Percentiles rank a stretch among this genome's conserved stretches.
These are phyloP conservation scores for Podaxis carcinomalis DNA, from an alignment of 768 basidiomycete species.

Conservation along the genomic window DNA sequence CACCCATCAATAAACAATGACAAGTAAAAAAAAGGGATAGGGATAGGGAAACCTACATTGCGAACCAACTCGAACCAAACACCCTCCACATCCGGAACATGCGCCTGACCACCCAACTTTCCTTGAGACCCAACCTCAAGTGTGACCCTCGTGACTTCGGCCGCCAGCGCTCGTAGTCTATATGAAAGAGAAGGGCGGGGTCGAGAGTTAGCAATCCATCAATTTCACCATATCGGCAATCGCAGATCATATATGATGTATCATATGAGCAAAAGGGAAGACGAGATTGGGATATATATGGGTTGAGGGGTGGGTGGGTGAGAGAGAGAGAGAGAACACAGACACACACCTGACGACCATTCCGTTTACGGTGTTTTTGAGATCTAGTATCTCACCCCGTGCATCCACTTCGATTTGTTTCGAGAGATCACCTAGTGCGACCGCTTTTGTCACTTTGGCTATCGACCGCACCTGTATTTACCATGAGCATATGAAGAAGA, in stretches of 20 bases:
- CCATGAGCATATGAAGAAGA: neutral
- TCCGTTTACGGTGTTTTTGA: constrained; percentile 63
- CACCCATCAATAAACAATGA: neutral
- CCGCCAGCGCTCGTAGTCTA: constrained; percentile 60
- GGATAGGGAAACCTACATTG: constrained; percentile 43
- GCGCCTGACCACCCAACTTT: constrained; percentile 83
- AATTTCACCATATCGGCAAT: neutral
- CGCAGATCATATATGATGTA: neutral
- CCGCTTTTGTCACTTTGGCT: constrained; percentile 90
- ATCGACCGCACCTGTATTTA: constrained; percentile 68
- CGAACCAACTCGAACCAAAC: constrained; percentile 82
- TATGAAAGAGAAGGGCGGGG: too few species aligned
- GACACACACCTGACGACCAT: constrained; percentile 43
- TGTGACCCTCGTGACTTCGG: constrained; percentile 82
- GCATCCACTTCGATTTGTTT: constrained; percentile 92
- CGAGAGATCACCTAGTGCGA: constrained; percentile 84
- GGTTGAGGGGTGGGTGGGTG: too few species aligned
- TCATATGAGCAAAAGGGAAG: neutral
- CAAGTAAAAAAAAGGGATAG: neutral
- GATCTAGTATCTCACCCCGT: constrained; percentile 83
- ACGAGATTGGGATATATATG: neutral
- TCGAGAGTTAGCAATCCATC: too few species aligned
- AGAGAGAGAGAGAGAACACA: neutral
- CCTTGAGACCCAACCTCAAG: constrained; percentile 86
- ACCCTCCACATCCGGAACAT: constrained; percentile 88